Conservation (phyloP, 2,329 filamentous ascomycete species). For the Fusarium miscanthi region DNA sequence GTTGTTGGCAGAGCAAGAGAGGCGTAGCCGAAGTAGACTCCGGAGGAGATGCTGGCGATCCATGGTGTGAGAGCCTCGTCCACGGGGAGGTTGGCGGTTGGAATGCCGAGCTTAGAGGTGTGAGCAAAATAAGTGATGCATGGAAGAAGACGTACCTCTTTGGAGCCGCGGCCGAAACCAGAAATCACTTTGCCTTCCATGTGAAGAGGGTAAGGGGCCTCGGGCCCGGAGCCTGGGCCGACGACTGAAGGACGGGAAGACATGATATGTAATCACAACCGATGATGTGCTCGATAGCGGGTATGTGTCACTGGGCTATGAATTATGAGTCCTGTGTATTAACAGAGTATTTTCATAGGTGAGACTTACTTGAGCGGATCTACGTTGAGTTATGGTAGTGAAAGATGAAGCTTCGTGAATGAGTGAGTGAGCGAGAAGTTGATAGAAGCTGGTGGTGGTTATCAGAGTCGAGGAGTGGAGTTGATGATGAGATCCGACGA, state of each 20-base stretch:
- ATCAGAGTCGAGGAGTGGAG: conserved; percentile 21
- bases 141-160: conserved; percentile 71
- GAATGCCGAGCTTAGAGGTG: conserved; percentile 81
- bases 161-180: conserved; percentile 93
- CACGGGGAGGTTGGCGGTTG: conserved; percentile 91
- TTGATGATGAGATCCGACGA: conserved; percentile 24
- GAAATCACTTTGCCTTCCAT: conserved; percentile 90
- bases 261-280: conserved; percentile 38
- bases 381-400: background rate
- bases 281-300: background rate
- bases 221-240: conserved; percentile 78
- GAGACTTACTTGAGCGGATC: background rate
- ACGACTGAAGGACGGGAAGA: conserved; percentile 72
- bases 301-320: background rate
- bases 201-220: conserved; percentile 81
- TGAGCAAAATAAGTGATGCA: background rate
- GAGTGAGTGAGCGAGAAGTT: conserved; percentile 8
- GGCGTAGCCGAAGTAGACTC: conserved; percentile 95
- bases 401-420: conserved; percentile 2
- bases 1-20: conserved; percentile 69
- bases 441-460: conserved; percentile 26
- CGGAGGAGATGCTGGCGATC: conserved; percentile 74
- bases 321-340: background rate
- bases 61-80: conserved; percentile 69
- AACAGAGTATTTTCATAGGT: background rate